Evolutionary conservation across 2,329 filamentous ascomycete genomes (phyloP), one percentile per base, ranked within the genome.

Genomic region (Cladosporium oxysporum): DNA sequence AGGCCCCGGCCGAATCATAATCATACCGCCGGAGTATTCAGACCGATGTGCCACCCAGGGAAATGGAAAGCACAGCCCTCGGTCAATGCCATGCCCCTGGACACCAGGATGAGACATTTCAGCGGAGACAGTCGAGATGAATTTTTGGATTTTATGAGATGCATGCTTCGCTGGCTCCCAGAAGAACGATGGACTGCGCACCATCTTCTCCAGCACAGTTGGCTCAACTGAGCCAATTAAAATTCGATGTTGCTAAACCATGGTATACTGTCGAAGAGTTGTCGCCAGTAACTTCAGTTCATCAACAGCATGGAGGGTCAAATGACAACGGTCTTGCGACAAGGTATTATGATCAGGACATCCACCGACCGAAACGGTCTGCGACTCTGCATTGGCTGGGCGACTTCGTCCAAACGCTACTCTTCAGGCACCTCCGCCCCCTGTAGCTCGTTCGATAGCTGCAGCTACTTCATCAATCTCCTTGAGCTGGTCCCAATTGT

Each of bases 91-190:
- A 8, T 55, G 18, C 18, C 28, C 5, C 2, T 55, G 18, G 28
- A 14, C 0, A 33, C 10, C 5, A 18, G 52, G 2, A 11, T 18
- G 11, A 55, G 3, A 33, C 2, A 21, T 1, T 12, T 11, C n/a
- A 47, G 10, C 11, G n/a, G 41, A 47, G 5, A 11, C 12, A 47
- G 41, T 47, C 41, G n/a, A 47, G 41, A 47, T 11, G n/a, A 29
- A 55, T 55, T 21, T 33, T 18, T 41, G 44, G 28, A 61, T 31
- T 61, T 61, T 12, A 26, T 61, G 28, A 12, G 14, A 5, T 49
- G 14, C 3, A 61, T 61, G 58, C 28, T 61, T 47, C 28, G 29
- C 41, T 61, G 58, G 58, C 28, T 49, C 3, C 58, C 58, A 11
- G 58, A 61, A 31, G 26, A 61, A 23, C 23, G 58, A 31, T n/a